Evolutionary conservation across 2,329 filamentous ascomycete species (phyloP), one percentile per base, ranked within the genome.

Genomic region (Verticillium albo-atrum): DNA sequence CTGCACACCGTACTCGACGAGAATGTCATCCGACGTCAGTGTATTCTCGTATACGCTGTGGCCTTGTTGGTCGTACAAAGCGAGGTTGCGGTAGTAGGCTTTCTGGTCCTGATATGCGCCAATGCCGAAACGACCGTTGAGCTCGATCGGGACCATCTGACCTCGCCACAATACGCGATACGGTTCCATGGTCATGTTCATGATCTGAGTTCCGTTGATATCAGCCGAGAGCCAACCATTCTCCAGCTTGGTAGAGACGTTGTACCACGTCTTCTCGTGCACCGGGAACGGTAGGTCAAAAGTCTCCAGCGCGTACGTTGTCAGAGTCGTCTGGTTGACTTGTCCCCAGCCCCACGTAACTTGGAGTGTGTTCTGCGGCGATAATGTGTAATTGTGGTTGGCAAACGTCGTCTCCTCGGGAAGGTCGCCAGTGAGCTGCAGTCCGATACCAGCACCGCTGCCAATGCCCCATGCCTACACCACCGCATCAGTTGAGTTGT

Each of bases 101-200:
- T 63, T 63, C 20, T 78, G 74, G 54, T 78, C 75, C 56, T 76
- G 70, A 62, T 68, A 78, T 0, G 71, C 71, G 1, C 77, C 76
- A 54, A 79, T 77, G 0, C 74, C 75, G 60, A 73, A 78, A 1
- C 70, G 68, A 10, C 74, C 74, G n/a, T 35, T 52, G n/a, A 66
- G 64, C 10, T 57, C 54, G 27, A 63, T 61, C 28, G 62, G 52
- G 15, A 26, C 12, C 25, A 53, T 27, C 51, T 53, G 51, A 12
- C 51, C 25, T 26, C 51, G 14, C 17, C n/a, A 53, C 4, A n/a
- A 15, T 4, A 53, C 28, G 6, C 28, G 28, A 26, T 63, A 63
- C 4, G 60, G 54, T 2, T 55, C 52, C 4, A 60, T 55, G 1
- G 59, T 64, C 50, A 62, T 56, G 58, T 64, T 59, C 47, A 65